These are phyloP conservation scores for Huiozyma naganishii DNA, from an alignment of 805 yeast genomes.

Conservation along the genomic window DNA sequence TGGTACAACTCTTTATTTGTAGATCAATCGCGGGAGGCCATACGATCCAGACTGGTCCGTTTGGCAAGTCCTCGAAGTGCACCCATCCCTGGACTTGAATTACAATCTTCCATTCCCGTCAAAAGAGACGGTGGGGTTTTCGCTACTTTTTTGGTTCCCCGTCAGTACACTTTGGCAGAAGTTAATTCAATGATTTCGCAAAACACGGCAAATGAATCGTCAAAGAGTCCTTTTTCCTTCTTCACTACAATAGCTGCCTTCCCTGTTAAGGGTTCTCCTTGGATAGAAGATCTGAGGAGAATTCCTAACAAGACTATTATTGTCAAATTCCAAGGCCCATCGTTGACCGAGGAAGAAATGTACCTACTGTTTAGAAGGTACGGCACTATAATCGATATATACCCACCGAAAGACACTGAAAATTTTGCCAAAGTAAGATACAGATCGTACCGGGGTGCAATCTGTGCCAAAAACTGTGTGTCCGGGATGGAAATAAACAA, in stretches of 20 bases:
- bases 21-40: conserved; percentile 30
- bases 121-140: conserved; percentile 90
- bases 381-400: conserved; percentile 70
- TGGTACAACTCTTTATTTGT: conserved; percentile 31
- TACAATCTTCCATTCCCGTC: conserved; percentile 57
- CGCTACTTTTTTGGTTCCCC: conserved; percentile 61
- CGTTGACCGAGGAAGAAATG: conserved; percentile 66
- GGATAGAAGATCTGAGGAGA: conserved; percentile 89
- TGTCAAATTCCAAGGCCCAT: conserved; percentile 66
- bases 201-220: conserved; percentile 34
- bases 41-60: conserved; percentile 29
- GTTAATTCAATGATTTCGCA: conserved; percentile 41
- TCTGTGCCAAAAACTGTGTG: conserved; percentile 81
- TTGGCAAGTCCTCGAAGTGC: conserved; percentile 31
- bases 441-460: conserved; percentile 51
- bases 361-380: conserved; percentile 78
- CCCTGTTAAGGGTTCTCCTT: conserved; percentile 84
- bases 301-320: conserved; percentile 54
- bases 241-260: conserved; percentile 45
- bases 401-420: conserved; percentile 39
- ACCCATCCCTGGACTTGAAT: conserved; percentile 33
- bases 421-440: conserved; percentile 47
- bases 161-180: conserved; percentile 36
- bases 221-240: conserved; percentile 30
- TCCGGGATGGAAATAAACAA: conserved; percentile 63